phyloP scores from a whole-genome alignment of 441 rosid genomes.

The Erodium texanum region DNA sequence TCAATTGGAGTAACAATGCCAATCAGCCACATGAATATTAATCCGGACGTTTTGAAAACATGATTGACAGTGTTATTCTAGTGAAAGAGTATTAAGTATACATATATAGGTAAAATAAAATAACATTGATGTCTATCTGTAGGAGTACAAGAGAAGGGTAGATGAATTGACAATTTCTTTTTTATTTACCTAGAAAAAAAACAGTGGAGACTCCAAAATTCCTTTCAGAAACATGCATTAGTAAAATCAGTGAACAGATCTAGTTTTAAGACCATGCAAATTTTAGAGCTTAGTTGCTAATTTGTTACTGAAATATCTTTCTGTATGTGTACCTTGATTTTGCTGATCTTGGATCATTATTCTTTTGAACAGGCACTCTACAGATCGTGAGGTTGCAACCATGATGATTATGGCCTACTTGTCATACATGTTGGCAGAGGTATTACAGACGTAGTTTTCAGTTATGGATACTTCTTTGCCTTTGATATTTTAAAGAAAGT shows the following conservation, averaged over 20 bases:
- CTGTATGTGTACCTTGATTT: not conserved
- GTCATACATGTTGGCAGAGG: constrained; percentile 71
- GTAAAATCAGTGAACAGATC: not conserved
- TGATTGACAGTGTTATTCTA: not conserved
- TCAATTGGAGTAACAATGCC: not conserved
- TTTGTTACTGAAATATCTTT: not conserved
- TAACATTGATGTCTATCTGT: not conserved
- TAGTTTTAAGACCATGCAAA: not conserved
- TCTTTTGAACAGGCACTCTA: constrained; percentile 47
- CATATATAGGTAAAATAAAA: not conserved
- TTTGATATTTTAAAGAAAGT: not conserved
- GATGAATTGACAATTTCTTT: not conserved
- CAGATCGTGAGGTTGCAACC: constrained; percentile 63
- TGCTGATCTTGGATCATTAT: constrained; percentile 12
- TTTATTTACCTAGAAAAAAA: not conserved
- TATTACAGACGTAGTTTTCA: constrained; percentile 15
- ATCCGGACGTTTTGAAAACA: not conserved
- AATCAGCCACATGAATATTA: not conserved
- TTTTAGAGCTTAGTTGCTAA: not conserved
- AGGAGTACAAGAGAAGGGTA: not conserved
- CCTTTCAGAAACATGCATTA: not conserved
- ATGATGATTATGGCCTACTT: constrained; percentile 66
- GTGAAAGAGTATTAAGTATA: not conserved
- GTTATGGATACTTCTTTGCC: not conserved
- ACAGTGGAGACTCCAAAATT: not conserved